A percentile compares a stretch with the other conserved stretches of the same genome.
Evolutionary conservation across 2,329 filamentous ascomycete species (phyloP).

Genomic region (Corynespora cassiicola): DNA sequence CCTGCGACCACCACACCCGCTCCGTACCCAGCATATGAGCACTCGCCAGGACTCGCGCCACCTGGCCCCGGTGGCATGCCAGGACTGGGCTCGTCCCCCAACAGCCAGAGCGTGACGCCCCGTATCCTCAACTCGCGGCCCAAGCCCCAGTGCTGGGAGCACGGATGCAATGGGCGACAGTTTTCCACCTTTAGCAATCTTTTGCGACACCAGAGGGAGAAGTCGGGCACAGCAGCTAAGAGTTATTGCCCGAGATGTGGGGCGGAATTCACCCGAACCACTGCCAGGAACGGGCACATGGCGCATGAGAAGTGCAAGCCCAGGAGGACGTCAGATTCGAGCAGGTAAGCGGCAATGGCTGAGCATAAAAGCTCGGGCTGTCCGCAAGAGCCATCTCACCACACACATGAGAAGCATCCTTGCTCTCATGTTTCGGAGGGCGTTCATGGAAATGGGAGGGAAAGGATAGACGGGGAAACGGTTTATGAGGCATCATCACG

Average conservation of each 20-base stretch:
- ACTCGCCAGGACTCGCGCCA: conserved; percentile 26
- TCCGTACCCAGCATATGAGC: conserved; percentile 40
- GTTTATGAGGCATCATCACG: no score
- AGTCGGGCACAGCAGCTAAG: conserved; percentile 88
- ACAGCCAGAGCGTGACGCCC: conserved; percentile 34
- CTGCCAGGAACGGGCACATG: conserved; percentile 85
- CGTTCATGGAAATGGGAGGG: conserved; percentile 9
- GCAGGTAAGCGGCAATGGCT: conserved; percentile 30
- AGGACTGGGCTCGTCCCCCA: conserved; percentile 35
- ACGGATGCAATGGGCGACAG: conserved; percentile 93
- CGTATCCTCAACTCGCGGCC: conserved; percentile 78
- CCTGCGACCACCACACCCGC: conserved; percentile 39
- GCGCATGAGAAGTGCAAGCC: conserved; percentile 92
- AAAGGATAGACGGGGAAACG: conserved; percentile 6
- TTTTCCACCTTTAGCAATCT: conserved; percentile 98
- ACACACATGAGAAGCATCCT: conserved; percentile 11
- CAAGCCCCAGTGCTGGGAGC: conserved; percentile 97
- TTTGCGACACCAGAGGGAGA: conserved; percentile 89
- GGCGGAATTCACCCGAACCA: conserved; percentile 90
- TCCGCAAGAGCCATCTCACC: conserved; percentile 14
- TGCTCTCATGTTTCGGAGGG: conserved; percentile 6
- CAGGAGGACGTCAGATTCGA: conserved; percentile 56
- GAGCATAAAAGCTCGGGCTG: conserved; percentile 26
- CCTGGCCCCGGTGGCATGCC: conserved; percentile 23
- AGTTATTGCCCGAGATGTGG: conserved; percentile 90